phyloP scores from a whole-genome alignment of 352 stramenopile species.

The Globisporangium viniferum region DNA sequence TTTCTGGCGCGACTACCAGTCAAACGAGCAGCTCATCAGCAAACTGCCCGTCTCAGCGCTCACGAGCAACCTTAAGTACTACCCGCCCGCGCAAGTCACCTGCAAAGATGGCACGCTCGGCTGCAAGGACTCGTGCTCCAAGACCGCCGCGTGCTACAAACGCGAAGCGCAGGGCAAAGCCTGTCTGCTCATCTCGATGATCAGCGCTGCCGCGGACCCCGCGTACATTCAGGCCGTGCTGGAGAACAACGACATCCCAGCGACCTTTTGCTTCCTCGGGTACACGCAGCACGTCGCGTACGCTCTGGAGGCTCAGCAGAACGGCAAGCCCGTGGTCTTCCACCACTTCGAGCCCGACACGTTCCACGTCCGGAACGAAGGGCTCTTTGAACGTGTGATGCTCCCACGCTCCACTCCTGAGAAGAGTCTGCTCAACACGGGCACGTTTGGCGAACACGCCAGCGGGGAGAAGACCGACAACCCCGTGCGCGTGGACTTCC shows the following conservation, averaged over 20 bases:
- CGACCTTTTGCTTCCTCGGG: conserved; percentile 43
- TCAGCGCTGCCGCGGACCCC: conserved; percentile 26
- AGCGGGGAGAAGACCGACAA: conserved; percentile 40
- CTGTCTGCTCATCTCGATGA: conserved; percentile 46
- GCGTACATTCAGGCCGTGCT: conserved; percentile 41
- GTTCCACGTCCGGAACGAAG: conserved; percentile 27
- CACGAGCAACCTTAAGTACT: conserved; percentile 22
- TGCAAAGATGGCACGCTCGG: conserved; percentile 32
- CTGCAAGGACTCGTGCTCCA: conserved; percentile 42
- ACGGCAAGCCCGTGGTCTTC: conserved; percentile 32
- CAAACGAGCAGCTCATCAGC: conserved; percentile 9
- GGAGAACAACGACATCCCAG: conserved; percentile 38
- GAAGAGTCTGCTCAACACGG: conserved; percentile 17
- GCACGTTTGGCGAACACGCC: conserved; percentile 43
- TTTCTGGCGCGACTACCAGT: conserved; percentile 45
- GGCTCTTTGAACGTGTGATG: conserved; percentile 32
- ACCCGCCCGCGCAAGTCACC: conserved; percentile 20
- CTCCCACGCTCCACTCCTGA: conserved; percentile 33
- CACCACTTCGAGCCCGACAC: conserved; percentile 51
- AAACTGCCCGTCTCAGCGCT: conserved; percentile 23
- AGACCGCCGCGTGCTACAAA: conserved; percentile 33
- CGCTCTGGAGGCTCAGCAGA: conserved; percentile 25
- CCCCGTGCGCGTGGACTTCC: conserved; percentile 40
- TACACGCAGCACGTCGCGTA: conserved; percentile 20
- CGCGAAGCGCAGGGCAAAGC: conserved; percentile 26